Conservation (phyloP, 306 rosid genomes). For the Lathyrus oleraceus region DNA sequence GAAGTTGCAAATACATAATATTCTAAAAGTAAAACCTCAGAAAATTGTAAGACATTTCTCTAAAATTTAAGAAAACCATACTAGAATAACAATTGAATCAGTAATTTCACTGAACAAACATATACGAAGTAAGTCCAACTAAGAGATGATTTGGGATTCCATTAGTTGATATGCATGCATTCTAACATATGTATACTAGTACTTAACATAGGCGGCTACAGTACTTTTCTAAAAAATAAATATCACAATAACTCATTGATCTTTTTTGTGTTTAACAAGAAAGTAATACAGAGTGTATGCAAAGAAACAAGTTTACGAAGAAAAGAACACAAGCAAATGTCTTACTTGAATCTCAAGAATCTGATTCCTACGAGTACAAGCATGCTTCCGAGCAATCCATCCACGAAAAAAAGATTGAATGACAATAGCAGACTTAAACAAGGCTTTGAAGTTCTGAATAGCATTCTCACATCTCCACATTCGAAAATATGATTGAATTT, state of each 20-base stretch:
- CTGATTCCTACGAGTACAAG: conserved; percentile 44
- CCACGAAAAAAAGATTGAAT: conserved; percentile 74
- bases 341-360: conserved; percentile 78
- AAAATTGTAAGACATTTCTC: conserved; percentile 1
- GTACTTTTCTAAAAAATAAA: neutral
- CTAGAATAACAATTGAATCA: conserved; percentile 16
- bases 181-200: neutral
- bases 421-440: conserved; percentile 48
- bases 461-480: conserved; percentile 64
- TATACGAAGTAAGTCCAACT: neutral
- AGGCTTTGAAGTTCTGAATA: conserved; percentile 48
- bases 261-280: neutral
- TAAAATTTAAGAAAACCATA: neutral
- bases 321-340: conserved; percentile 10
- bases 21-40: conserved; percentile 7
- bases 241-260: neutral
- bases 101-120: conserved; percentile 22
- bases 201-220: neutral
- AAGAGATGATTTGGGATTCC: neutral
- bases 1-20: conserved; percentile 15
- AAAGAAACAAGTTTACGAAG: conserved; percentile 8
- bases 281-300: conserved; percentile 18
- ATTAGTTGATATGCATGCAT: conserved; percentile 9
- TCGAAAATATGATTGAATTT: conserved; percentile 66
- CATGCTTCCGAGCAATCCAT: conserved; percentile 63